Evolutionary conservation across 768 basidiomycete genomes (phyloP).

Genomic region (Piloderma croceum): DNA sequence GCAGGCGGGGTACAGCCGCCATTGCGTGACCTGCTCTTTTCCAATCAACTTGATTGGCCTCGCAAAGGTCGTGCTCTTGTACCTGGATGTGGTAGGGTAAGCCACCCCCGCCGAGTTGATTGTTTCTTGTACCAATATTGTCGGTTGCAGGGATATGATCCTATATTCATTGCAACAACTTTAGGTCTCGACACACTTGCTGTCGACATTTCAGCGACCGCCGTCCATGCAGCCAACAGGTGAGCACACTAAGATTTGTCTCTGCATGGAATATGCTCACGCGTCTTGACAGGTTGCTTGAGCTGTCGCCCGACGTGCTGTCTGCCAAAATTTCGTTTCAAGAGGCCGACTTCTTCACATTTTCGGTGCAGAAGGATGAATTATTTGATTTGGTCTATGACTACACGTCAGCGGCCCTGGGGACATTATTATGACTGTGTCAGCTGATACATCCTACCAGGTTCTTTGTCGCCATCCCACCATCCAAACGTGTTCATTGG

Average conservation of each 20-base stretch:
- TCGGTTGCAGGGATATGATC: constrained; percentile 55
- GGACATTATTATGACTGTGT: not conserved
- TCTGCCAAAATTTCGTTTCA: constrained; percentile 35
- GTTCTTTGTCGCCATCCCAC: constrained; percentile 71
- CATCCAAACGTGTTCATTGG: constrained; percentile 47
- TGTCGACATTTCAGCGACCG: constrained; percentile 53
- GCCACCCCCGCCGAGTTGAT: not conserved
- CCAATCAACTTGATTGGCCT: constrained; percentile 40
- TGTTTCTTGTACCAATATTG: not conserved
- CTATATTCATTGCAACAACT: constrained; percentile 44
- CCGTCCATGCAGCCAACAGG: constrained; percentile 43
- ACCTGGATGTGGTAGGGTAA: constrained; percentile 53
- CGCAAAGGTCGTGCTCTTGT: constrained; percentile 39
- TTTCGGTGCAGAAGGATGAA: constrained; percentile 26
- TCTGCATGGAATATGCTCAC: not conserved
- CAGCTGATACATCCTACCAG: constrained; percentile 23
- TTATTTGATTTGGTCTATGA: constrained; percentile 58
- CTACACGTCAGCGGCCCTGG: constrained; percentile 42
- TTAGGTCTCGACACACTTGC: constrained; percentile 46
- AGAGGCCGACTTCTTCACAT: constrained; percentile 50
- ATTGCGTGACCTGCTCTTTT: constrained; percentile 45
- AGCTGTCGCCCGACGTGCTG: constrained; percentile 13
- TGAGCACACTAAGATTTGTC: constrained; percentile 19
- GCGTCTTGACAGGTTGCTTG: constrained; percentile 3
- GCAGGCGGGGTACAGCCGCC: constrained; percentile 48